A percentile compares a stretch with the other conserved stretches of the same genome.
These are phyloP conservation scores for Candida krabiensis DNA, from an alignment of 805 yeast species.

Conservation along the genomic window DNA sequence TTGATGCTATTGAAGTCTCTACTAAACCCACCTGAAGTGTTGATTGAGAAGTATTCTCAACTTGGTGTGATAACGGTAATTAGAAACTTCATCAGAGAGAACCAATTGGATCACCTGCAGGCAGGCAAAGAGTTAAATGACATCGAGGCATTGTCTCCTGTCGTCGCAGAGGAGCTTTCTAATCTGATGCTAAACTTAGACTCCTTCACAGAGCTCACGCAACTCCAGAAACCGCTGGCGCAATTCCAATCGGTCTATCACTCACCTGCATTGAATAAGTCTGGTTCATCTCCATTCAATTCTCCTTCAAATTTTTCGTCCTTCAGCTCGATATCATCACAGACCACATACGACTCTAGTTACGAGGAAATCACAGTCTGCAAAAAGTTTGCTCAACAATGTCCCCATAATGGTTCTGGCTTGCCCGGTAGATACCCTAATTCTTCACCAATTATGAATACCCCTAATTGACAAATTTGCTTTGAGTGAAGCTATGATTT, in stretches of 20 bases:
- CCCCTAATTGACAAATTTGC: conserved; percentile 12
- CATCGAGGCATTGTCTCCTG: conserved; percentile 12
- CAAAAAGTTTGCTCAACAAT: conserved; percentile 8
- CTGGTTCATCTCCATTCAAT: conserved; percentile 26
- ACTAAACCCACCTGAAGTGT: conserved; percentile 49
- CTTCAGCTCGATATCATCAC: conserved; percentile 32
- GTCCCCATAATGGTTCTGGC: conserved; percentile 8
- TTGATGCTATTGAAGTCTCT: conserved; percentile 44
- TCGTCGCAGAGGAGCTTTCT: conserved; percentile 16
- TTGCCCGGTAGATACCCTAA: conserved; percentile 22
- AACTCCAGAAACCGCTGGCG: conserved; percentile 13
- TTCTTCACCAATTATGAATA: conserved; percentile 25
- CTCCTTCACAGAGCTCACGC: conserved; percentile 11
- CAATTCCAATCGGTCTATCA: conserved; percentile 18
- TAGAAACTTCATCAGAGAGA: conserved; percentile 30
- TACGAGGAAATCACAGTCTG: conserved; percentile 21
- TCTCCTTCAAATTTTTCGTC: conserved; percentile 35
- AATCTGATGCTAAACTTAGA: conserved; percentile 19
- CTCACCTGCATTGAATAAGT: conserved; percentile 23
- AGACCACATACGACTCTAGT: conserved; percentile 30
- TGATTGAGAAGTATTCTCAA: conserved; percentile 49
- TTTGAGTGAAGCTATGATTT: conserved; percentile 2
- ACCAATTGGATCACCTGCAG: conserved; percentile 18
- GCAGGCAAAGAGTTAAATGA: conserved; percentile 22
- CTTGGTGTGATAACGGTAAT: conserved; percentile 55